phyloP scores from a whole-genome alignment of 176 grass and related monocot species.

The Ensete glaucum region DNA sequence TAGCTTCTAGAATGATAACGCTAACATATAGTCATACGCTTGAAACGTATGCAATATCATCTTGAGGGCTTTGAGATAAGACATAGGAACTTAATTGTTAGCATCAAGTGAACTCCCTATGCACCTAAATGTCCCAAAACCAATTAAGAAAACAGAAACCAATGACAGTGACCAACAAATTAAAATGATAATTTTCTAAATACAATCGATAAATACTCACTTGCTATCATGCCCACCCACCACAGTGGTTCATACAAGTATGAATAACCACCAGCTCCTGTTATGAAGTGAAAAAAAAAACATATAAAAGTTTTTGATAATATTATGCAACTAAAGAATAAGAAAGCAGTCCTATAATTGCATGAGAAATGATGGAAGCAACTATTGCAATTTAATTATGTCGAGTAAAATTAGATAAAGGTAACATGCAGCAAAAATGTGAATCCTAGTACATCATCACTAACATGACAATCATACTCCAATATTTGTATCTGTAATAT shows the following conservation, averaged over 20 bases:
- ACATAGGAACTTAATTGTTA: background rate
- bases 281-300: background rate
- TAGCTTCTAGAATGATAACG: too few relatives aligned
- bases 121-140: background rate
- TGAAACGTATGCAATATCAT: too few relatives aligned
- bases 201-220: background rate
- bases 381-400: background rate
- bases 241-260: constrained; percentile 15
- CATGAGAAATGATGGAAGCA: too few relatives aligned
- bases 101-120: background rate
- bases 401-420: background rate
- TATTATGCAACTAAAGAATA: background rate
- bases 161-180: background rate
- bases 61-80: background rate
- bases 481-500: background rate
- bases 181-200: background rate
- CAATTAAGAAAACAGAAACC: background rate
- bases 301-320: background rate
- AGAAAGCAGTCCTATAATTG: background rate
- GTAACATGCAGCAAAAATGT: background rate
- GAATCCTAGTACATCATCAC: background rate
- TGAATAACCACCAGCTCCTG: constrained; percentile 11
- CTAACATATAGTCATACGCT: too few relatives aligned
- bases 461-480: background rate
- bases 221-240: constrained; percentile 13